Evolutionary conservation across 352 stramenopile species (phyloP), one percentile per base, ranked within the genome.

Genomic region (Phytophthora vignae): DNA sequence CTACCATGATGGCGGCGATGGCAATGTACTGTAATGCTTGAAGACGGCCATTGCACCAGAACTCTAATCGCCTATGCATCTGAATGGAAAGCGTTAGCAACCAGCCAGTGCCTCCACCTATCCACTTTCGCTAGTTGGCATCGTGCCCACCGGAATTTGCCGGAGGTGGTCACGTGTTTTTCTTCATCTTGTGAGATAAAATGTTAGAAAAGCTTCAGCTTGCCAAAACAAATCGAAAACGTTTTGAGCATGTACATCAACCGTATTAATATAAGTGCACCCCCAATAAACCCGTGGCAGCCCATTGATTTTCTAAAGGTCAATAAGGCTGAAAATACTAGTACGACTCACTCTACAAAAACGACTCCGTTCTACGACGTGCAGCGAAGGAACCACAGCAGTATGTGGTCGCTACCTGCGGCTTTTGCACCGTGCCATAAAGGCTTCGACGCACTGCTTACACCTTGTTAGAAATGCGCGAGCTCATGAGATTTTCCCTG

Each of bases 401-500:
- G 9, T 11, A 7, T 21, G 22, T 38, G 6, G 36, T 54, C n/a
- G 12, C 46, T 65, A n/a, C 31, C 60, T 60, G 38, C 33, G 1
- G 31, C 10, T 66, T 52, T 21, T n/a, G 46, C 21, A 17, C 62
- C 27, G 40, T 64, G 15, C 22, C 46, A 14, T 22, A 21, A 63
- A 25, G 54, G 42, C 11, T 31, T 36, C 46, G 50, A 42, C 42
- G 29, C 62, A 31, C 52, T 52, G 40, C n/a, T 60, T 71, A 75
- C 19, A 71, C 61, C 55, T 75, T 71, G 61, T 52, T 63, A 55
- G 60, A 72, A 4, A 72, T n/a, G 54, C 64, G 64, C 15, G 57
- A 68, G 55, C 74, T 84, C 38, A 84, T 73, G 57, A 84, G 53
- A 63, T 78, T 78, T 53, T 84, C 77, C 42, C 77, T 72, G 46